Base-by-base conservation (phyloP, 2,329 filamentous ascomycete species). In the Beauveria australis region DNA sequence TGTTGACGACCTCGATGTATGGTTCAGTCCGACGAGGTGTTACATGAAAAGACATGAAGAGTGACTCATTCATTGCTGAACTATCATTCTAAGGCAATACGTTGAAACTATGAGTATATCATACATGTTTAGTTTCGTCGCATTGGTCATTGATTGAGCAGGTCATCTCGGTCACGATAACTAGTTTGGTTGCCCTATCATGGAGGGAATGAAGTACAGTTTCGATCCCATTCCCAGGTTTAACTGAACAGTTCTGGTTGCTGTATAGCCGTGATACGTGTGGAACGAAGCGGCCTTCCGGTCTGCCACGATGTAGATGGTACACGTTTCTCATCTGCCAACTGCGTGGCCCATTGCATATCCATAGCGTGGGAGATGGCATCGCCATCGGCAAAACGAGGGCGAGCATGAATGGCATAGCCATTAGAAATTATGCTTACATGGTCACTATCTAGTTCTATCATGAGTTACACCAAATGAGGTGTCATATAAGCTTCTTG, bases 1-100 rank as follows among this genome's bases (percentile, higher is more conserved):
- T 12, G 52, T 48, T 65, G 33, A 54, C 69, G 53, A 51, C 12
- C 44, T 62, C 30, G 10, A 55, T 26, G 44, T 40, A 6, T 59
- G 47, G 56, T 37, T 53, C 12, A 26, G n/a, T 10, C n/a, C 6
- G 48, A 53, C 7, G 37, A 52, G 47, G 47, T 52, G 47, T 51
- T 8, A 19, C 8, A 6, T n/a, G 7, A 5, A 14, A 14, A 18
- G 12, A 12, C 10, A 40, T 22, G 7, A n/a, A n/a, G 12, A 14
- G 5, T 14, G 33, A 37, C 33, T 40, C 12, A 18, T 14, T 18
- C 19, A 24, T 24, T 53, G 16, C 7, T 16, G 8, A 18, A 40
- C 1, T 26, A 9, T 53, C 9, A 24, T 22, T 22, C 3, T 22
- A 22, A 22, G 22, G 22, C 22, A 22, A 22, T 22, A 22, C 22